Evolutionary conservation across 2,329 filamentous ascomycete genomes (phyloP), one percentile per base, ranked within the genome.

Genomic region (Sarocladium kiliense): DNA sequence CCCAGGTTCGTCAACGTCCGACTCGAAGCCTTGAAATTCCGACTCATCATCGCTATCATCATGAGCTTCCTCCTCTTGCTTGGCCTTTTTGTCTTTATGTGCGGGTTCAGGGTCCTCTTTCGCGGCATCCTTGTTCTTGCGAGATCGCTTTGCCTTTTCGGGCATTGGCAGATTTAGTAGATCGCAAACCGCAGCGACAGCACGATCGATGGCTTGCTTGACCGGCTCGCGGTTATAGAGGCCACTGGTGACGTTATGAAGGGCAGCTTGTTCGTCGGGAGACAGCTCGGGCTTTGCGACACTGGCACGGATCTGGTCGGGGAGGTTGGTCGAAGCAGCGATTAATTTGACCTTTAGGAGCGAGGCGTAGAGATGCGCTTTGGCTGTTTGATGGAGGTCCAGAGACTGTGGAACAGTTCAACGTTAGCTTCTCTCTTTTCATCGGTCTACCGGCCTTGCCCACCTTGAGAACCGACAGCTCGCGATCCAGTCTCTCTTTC

Each of bases 181-280:
- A 45, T 71, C 65, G 63, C 80, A 84, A 2, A 81, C 73, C 26
- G 69, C 74, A 55, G 70, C 68, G 14, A 82, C 60, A 1, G 79
- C 80, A 61, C 74, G 72, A 25, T 77, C 73, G 10, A 80, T 67
- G 2, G 74, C 73, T 51, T 76, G 71, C 59, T 75, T 77, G 54
- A 83, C 79, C 27, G 76, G 71, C 5, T 73, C 73, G 54, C 74
- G 71, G 57, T 79, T 82, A 64, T 77, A 83, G 2, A 85, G 68
- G 7, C 74, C 75, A 57, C 81, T 84, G 25, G 81, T 84, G 53
- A 85, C 80, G 63, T 84, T 84, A 62, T 84, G 81, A 25, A 83
- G 67, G 2, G 77, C 74, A 0, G 66, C 60, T 54, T 69, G 71
- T 61, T 83, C 78, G 53, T 82, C 79, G 21, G 50, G 9, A 18